Percentiles rank a stretch among this genome's conserved stretches.
Conservation (phyloP, 441 rosid genomes). For the Croton laevigatus region DNA sequence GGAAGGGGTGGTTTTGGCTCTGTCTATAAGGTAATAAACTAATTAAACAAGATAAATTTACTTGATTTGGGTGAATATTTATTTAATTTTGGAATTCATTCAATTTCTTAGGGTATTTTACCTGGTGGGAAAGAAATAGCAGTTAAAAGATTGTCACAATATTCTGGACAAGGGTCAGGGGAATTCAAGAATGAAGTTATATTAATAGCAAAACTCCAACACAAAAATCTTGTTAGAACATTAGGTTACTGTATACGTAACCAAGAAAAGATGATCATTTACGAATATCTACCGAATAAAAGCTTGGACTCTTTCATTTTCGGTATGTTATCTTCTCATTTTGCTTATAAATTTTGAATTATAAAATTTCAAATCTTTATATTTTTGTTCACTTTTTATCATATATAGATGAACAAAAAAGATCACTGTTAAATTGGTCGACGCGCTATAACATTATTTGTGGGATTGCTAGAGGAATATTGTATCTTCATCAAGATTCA, state of each 20-base stretch:
- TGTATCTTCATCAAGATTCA: constrained; percentile 78
- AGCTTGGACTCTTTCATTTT: constrained; percentile 47
- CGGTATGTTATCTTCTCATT: constrained; percentile 21
- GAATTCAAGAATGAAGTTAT: constrained; percentile 52
- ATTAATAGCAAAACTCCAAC: constrained; percentile 50
- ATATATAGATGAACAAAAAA: constrained; percentile 19
- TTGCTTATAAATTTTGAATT: not conserved
- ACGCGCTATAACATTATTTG: constrained; percentile 46
- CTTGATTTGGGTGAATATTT: too few species aligned
- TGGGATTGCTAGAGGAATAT: constrained; percentile 71
- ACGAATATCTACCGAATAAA: constrained; percentile 45
- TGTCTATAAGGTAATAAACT: constrained; percentile 18
- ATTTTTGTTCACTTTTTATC: not conserved
- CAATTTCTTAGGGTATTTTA: constrained; percentile 43
- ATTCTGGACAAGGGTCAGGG: constrained; percentile 46
- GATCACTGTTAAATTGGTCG: constrained; percentile 17
- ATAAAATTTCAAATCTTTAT: not conserved
- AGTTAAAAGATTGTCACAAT: constrained; percentile 45
- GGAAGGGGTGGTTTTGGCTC: constrained; percentile 31
- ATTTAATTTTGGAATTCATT: too few species aligned
- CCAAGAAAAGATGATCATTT: constrained; percentile 46
- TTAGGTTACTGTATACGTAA: constrained; percentile 41
- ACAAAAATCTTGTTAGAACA: constrained; percentile 46
- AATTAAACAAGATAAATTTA: too few species aligned
- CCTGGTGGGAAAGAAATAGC: constrained; percentile 45